Evolutionary conservation across 208 protist species (phyloP).

Genomic region (Leishmania tropica): DNA sequence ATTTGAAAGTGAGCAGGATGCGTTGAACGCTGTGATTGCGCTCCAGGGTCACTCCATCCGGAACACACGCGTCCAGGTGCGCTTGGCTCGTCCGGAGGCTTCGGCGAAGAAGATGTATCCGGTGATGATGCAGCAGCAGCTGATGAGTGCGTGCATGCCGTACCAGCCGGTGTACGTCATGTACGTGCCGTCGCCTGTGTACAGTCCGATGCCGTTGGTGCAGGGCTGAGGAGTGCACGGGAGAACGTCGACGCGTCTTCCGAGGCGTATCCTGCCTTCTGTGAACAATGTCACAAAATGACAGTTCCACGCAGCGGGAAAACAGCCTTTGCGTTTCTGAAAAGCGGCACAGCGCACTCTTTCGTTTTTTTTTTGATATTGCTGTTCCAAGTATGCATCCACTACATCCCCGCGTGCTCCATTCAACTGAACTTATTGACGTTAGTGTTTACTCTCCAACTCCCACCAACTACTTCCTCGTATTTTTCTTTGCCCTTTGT

Average conservation of each 20-base stretch:
- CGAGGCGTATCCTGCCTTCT: background rate
- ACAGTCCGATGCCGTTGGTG: constrained; percentile 25
- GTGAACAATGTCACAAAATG: constrained; percentile 12
- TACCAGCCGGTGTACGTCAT: constrained; percentile 57
- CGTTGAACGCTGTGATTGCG: constrained; percentile 60
- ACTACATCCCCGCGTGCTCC: background rate
- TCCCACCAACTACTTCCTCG: constrained; percentile 28
- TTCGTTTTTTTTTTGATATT: constrained; percentile 9
- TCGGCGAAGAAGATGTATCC: constrained; percentile 78
- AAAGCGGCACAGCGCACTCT: background rate
- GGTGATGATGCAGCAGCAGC: constrained; percentile 62
- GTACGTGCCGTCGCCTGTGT: constrained; percentile 41
- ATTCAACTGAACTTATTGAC: constrained; percentile 34
- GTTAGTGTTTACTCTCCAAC: constrained; percentile 35
- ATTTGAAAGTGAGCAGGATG: constrained; percentile 67
- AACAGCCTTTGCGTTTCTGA: background rate
- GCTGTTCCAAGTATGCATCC: constrained; percentile 4
- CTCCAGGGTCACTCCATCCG: constrained; percentile 66
- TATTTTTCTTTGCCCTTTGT: constrained; percentile 2
- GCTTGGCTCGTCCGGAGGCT: constrained; percentile 74
- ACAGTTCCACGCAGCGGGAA: background rate
- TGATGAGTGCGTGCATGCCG: constrained; percentile 38
- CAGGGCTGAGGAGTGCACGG: constrained; percentile 19
- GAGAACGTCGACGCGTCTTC: background rate
- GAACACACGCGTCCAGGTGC: constrained; percentile 81